Evolutionary conservation across 305 asterid genomes (phyloP), one percentile per base, ranked within the genome.

Genomic region (Andrographis paniculata): DNA sequence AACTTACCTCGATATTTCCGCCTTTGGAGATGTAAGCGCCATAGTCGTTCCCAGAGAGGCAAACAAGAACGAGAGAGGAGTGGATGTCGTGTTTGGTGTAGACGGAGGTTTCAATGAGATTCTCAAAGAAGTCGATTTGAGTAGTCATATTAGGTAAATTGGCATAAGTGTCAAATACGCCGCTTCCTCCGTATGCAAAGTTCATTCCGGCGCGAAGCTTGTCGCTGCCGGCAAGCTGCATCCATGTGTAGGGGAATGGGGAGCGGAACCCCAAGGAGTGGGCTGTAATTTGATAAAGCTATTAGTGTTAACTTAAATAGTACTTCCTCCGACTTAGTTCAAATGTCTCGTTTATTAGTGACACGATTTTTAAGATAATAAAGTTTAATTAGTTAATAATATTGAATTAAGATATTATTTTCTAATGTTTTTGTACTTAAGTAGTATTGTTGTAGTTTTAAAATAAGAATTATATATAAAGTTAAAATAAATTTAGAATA

Each of bases 101-200:
- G 22, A 74, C 55, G 1, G 77, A 71, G 14, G 55, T 50, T 2
- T 71, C 38, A 17, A 84, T 53, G 14, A 84, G 76, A 20, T 59
- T 68, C 55, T 79, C 59, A 19, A 76, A 70, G 61, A 73, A 71
- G 52, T 70, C 84, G 11, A 87, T 84, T 52, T 87, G 97, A 9
- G 88, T 69, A 33, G 72, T 74, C 87, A 87, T 77, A 54, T 87
- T 87, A 0, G 97, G 97, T 17, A 65, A 57, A 5, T 15, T 50
- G 8, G 62, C 66, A 5, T 58, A 19, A 0, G 95, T 83, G 46
- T 87, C 50, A 58, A 87, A 87, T 5, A 87, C 97, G 1, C 95
- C 95, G 22, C 85, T 87, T 30, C 96, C 97, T 46, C 97, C 97
- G 17, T 70, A 78, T 0, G 97, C 97, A 18, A 84, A 87, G 67